Conservation (phyloP, 2,329 filamentous ascomycete species). For the Beauveria pseudobassiana region DNA sequence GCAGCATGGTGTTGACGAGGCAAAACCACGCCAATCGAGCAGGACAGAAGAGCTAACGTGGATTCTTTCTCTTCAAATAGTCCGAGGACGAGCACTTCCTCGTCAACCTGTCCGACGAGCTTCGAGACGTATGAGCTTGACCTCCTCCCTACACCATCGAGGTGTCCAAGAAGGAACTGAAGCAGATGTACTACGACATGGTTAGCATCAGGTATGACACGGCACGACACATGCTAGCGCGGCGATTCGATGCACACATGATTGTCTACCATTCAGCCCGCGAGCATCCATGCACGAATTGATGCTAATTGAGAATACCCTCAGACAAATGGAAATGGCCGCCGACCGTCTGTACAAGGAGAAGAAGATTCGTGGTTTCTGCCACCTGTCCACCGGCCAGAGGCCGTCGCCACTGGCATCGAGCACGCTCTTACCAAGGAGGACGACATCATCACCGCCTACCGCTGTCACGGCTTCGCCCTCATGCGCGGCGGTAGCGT, state of each 20-base stretch:
- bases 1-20: background rate
- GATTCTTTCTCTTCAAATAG: conserved; percentile 34
- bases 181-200: conserved; percentile 99
- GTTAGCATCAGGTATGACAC: conserved; percentile 73
- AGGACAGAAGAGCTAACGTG: background rate
- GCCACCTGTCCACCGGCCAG: conserved; percentile 96
- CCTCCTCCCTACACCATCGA: conserved; percentile 84
- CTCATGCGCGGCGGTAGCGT: conserved; percentile 90
- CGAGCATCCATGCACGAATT: background rate
- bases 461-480: conserved; percentile 98
- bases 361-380: conserved; percentile 99
- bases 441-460: conserved; percentile 95
- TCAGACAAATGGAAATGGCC: conserved; percentile 98
- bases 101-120: conserved; percentile 88
- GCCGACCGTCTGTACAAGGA: conserved; percentile 99
- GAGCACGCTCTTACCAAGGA: conserved; percentile 88
- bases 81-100: conserved; percentile 91
- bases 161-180: conserved; percentile 95
- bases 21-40: background rate
- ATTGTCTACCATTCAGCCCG: no score
- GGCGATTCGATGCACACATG: background rate
- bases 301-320: conserved; percentile 21
- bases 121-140: conserved; percentile 99
- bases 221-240: background rate
- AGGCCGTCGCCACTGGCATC: conserved; percentile 94